Evolutionary conservation across 73 alveolate genomes (phyloP).

Genomic region (Uronychia setigera): DNA sequence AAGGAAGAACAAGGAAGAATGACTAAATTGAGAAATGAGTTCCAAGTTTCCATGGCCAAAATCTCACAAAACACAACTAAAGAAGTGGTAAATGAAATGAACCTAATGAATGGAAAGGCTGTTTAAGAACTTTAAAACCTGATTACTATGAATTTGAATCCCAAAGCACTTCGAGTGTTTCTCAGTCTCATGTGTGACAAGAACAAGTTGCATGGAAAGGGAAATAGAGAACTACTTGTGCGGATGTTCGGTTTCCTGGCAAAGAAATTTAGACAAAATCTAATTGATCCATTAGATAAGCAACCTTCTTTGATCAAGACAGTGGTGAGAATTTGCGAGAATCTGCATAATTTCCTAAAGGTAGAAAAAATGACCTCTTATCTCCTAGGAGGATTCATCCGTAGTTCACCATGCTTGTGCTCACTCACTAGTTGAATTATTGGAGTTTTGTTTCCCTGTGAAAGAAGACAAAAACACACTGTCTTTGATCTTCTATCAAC

Average conservation of each 20-base stretch:
- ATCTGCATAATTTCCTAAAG: slow-evolving; percentile 31
- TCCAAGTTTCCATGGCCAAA: slow-evolving; percentile 25
- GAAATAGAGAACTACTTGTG: slow-evolving; percentile 50
- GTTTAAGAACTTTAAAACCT: slow-evolving; percentile 25
- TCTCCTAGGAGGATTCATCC: slow-evolving; percentile 35
- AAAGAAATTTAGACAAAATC: slow-evolving; percentile 4
- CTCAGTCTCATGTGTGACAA: slow-evolving; percentile 39
- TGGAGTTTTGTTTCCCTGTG: slow-evolving; percentile 35
- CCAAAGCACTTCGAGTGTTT: slow-evolving; percentile 38
- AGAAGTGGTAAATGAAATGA: neutral
- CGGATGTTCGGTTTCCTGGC: slow-evolving; percentile 47
- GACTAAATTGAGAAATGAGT: slow-evolving; percentile 23
- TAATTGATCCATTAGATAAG: slow-evolving; percentile 54
- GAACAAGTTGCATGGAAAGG: slow-evolving; percentile 26
- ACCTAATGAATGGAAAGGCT: slow-evolving; percentile 4
- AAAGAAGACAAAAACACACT: slow-evolving; percentile 52
- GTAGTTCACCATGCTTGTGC: slow-evolving; percentile 61
- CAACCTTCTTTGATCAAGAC: slow-evolving; percentile 61
- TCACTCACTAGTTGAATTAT: slow-evolving; percentile 22
- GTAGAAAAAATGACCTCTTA: neutral
- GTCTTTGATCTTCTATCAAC: slow-evolving; percentile 53
- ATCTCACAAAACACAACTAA: slow-evolving; percentile 32
- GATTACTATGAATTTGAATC: slow-evolving; percentile 24
- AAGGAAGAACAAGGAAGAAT: slow-evolving; percentile 28
- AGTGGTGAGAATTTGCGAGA: slow-evolving; percentile 45